Evolutionary conservation across 257 asterid species (phyloP).

Genomic region (Perilla frutescens): DNA sequence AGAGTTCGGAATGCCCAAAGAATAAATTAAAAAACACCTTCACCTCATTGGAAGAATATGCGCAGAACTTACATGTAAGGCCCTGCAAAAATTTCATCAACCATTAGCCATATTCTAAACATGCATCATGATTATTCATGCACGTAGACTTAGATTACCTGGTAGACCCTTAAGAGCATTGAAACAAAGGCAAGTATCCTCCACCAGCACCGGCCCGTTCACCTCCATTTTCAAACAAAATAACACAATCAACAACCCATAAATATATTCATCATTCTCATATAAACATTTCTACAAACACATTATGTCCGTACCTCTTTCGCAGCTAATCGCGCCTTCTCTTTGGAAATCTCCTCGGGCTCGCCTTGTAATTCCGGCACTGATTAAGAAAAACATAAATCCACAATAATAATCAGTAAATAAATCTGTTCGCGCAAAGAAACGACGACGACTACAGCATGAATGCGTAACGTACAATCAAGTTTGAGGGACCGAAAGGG

Average conservation of each 20-base stretch:
- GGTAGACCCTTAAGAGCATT: conserved; percentile 94
- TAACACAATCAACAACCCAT: conserved; percentile 23
- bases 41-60: conserved; percentile 42
- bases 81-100: conserved; percentile 60
- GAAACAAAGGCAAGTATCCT: conserved; percentile 98
- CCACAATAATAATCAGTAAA: not conserved
- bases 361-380: conserved; percentile 98
- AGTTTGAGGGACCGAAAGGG: conserved; percentile 88
- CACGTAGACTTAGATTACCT: conserved; percentile 51
- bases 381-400: conserved; percentile 31
- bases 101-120: conserved; percentile 33
- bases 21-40: conserved; percentile 16
- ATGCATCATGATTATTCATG: not conserved
- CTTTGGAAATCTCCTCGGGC: conserved; percentile 93
- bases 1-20: not conserved
- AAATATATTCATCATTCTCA: conserved; percentile 5
- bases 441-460: conserved; percentile 19
- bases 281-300: conserved; percentile 42
- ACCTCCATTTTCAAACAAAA: conserved; percentile 56
- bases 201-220: conserved; percentile 96
- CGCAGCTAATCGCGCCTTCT: conserved; percentile 89
- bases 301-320: conserved; percentile 61
- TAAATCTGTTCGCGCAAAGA: not conserved
- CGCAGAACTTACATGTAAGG: conserved; percentile 87
- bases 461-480: conserved; percentile 49